A percentile compares a stretch with the other conserved stretches of the same genome.
Conservation (phyloP, 1,284 basidiomycete species). For the Trichosporon inkin region DNA sequence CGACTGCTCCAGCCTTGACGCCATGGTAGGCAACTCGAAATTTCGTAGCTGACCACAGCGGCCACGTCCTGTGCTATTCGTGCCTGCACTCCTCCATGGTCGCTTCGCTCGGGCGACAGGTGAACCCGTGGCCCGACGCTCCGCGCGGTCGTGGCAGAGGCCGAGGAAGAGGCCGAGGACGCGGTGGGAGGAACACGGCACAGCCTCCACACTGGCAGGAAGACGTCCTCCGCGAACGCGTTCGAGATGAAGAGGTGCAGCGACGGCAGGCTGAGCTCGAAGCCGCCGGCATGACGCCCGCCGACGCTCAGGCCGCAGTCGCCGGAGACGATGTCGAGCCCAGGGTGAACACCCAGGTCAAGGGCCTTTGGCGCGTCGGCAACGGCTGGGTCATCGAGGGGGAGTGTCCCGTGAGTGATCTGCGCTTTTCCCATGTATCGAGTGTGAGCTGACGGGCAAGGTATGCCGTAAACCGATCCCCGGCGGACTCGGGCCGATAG, state of each 20-base stretch:
- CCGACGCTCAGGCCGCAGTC: slow-evolving; percentile 21
- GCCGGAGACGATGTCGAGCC: slow-evolving; percentile 14
- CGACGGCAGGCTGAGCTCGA: background rate
- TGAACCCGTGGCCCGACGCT: slow-evolving; percentile 30
- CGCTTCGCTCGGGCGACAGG: slow-evolving; percentile 37
- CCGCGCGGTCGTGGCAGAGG: slow-evolving; percentile 10
- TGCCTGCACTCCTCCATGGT: slow-evolving; percentile 41
- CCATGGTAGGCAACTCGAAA: slow-evolving; percentile 30
- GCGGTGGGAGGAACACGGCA: slow-evolving; percentile 7
- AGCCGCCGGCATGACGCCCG: slow-evolving; percentile 9
- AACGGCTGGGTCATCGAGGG: slow-evolving; percentile 40
- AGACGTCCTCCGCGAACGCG: slow-evolving; percentile 23
- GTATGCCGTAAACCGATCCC: slow-evolving; percentile 36
- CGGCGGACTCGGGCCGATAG: slow-evolving; percentile 32
- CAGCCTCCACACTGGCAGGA: slow-evolving; percentile 34
- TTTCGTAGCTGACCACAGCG: slow-evolving; percentile 25
- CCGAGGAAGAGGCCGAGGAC: slow-evolving; percentile 20
- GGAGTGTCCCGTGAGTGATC: slow-evolving; percentile 44
- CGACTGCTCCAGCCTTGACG: slow-evolving; percentile 37
- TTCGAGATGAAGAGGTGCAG: slow-evolving; percentile 6
- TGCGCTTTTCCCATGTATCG: background rate
- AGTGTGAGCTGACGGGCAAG: slow-evolving; percentile 18
- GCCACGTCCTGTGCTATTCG: slow-evolving; percentile 42
- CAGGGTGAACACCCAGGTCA: slow-evolving; percentile 29
- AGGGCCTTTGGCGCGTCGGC: slow-evolving; percentile 38